Percentiles rank a stretch among this genome's conserved stretches.
These are phyloP conservation scores for Pseudogymnoascus destructans DNA, from an alignment of 2,329 filamentous ascomycete species.

Conservation along the genomic window DNA sequence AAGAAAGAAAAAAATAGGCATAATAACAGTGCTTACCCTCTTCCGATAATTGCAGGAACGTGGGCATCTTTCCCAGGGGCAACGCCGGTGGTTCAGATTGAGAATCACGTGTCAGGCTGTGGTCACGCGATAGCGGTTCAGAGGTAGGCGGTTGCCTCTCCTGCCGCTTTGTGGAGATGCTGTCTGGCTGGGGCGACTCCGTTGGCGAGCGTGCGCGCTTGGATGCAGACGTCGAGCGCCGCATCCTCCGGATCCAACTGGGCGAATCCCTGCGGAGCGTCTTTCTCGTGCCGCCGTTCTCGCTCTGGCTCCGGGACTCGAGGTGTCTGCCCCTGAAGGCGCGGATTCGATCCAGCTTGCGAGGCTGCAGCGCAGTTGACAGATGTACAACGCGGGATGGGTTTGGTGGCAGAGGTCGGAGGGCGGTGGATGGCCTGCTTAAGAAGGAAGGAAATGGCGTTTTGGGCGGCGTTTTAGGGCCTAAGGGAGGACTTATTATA, in stretches of 20 bases:
- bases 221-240: conserved; percentile 16
- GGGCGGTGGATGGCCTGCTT: neutral
- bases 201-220: conserved; percentile 19
- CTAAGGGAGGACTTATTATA: conserved; percentile 1
- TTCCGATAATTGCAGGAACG: conserved; percentile 38
- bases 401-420: neutral
- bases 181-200: conserved; percentile 10
- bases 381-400: neutral
- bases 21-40: conserved; percentile 31
- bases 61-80: conserved; percentile 28
- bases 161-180: neutral
- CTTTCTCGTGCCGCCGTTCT: conserved; percentile 9
- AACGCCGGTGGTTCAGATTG: neutral
- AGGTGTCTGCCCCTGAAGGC: conserved; percentile 22
- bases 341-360: conserved; percentile 23
- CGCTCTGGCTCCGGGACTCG: conserved; percentile 2
- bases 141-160: neutral
- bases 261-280: conserved; percentile 16
- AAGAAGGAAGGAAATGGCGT: neutral
- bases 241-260: conserved; percentile 23
- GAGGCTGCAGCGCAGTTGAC: conserved; percentile 1
- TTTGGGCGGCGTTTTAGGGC: conserved; percentile 1
- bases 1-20: conserved; percentile 16
- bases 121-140: neutral
- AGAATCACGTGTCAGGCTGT: neutral